Percentiles rank a stretch among this genome's conserved stretches.
phyloP scores from a whole-genome alignment of 352 stramenopile species.

The Phytophthora citricola region DNA sequence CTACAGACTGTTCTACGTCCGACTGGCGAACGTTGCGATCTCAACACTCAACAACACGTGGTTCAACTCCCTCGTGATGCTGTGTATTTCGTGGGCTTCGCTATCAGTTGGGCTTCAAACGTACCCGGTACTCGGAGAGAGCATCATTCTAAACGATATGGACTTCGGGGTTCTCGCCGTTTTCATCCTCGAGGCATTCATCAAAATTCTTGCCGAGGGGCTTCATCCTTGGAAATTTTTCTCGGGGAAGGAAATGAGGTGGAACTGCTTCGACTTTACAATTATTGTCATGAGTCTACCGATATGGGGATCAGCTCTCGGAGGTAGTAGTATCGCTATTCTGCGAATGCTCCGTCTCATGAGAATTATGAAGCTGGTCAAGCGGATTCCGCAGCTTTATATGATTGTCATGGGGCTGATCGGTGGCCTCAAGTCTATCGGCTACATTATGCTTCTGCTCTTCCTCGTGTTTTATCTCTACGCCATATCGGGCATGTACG shows the following conservation, averaged over 20 bases:
- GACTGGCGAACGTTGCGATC: slow-evolving; percentile 49
- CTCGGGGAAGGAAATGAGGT: slow-evolving; percentile 70
- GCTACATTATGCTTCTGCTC: slow-evolving; percentile 90
- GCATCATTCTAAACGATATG: slow-evolving; percentile 58
- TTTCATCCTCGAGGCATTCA: slow-evolving; percentile 77
- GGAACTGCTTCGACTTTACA: slow-evolving; percentile 88
- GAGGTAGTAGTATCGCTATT: slow-evolving; percentile 80
- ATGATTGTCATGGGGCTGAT: slow-evolving; percentile 93
- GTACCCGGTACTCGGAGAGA: slow-evolving; percentile 57
- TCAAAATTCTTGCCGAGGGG: slow-evolving; percentile 86
- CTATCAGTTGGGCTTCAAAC: slow-evolving; percentile 86
- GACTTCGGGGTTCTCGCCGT: slow-evolving; percentile 71
- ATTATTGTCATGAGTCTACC: slow-evolving; percentile 86
- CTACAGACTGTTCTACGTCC: slow-evolving; percentile 38
- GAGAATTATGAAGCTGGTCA: slow-evolving; percentile 92
- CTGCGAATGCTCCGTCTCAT: slow-evolving; percentile 87
- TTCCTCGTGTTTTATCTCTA: slow-evolving; percentile 92
- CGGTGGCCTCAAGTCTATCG: slow-evolving; percentile 87
- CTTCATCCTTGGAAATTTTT: slow-evolving; percentile 81
- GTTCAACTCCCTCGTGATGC: slow-evolving; percentile 76
- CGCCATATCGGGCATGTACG: slow-evolving; percentile 91
- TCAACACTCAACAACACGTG: slow-evolving; percentile 53
- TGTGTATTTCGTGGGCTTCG: slow-evolving; percentile 83
- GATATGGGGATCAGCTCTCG: slow-evolving; percentile 68
- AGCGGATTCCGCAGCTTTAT: slow-evolving; percentile 89